Base-by-base conservation (phyloP, 2,329 filamentous ascomycete genomes). In the Nemania sp. region DNA sequence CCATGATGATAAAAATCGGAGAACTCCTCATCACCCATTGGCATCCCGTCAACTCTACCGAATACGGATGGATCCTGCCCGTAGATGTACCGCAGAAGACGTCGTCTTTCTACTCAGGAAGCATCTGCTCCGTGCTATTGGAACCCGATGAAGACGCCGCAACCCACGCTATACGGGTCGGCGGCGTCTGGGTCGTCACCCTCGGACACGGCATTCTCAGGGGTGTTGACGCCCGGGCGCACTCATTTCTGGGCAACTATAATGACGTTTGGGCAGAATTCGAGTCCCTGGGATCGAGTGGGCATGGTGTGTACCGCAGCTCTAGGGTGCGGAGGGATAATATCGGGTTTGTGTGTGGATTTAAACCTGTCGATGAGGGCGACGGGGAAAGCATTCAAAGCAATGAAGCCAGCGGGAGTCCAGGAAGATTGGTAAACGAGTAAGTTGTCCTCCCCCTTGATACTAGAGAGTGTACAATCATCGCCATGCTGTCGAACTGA, bases 81-180 rank as follows among this genome's bases (percentile, higher is more conserved):
- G 72, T 65, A 0, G 56, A 75, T 0, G 60, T 75, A 1, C 66
- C 72, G 0, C 60, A 66, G 0, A 46, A 61, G 1, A 57, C 59
- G 6, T 68, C 59, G 6, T 67, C 75, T 0, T 61, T 68, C 3
- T 83, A 81, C 46, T 77, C 77, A 0, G 81, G 82, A 0, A 65
- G 66, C 2, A 72, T 86, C 5, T 86, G 83, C 69, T 86, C 82
- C 0, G 69, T 86, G 1, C 64, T 86, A 15, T 68, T 86, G 15
- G 73, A 82, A 66, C 70, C 70, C 2, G 75, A 79, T 55, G 42
- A 41, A 1, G 68, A 75, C 48, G 39, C 67, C 0, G 72, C 74
- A 6, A 76, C 78, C 0, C 82, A 86, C 61, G 78, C 80, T 0
- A 69, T 86, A 24, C 63, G 66, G 1, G 70, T 82, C 12, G 75